Percentiles rank a stretch among this genome's conserved stretches.
phyloP scores from a whole-genome alignment of 106 monocot genomes.

The Amphibolis antarctica region DNA sequence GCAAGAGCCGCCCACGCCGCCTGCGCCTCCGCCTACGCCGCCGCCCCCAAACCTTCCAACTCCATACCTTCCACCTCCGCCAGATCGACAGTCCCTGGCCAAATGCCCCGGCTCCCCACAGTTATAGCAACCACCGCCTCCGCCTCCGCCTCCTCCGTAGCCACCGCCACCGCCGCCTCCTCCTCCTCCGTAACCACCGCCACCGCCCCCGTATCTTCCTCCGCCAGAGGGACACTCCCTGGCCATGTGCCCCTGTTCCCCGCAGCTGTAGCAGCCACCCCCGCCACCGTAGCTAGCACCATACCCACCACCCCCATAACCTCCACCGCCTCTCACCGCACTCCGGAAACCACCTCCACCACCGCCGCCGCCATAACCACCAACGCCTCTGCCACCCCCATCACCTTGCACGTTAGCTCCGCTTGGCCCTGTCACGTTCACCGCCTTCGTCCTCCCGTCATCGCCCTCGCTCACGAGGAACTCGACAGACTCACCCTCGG shows the following conservation, averaged over 20 bases:
- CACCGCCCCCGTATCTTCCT: slow-evolving; percentile 1
- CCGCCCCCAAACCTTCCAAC: not conserved
- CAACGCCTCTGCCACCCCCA: slow-evolving; percentile 6
- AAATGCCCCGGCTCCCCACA: slow-evolving; percentile 20
- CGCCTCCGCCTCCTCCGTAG: slow-evolving; percentile 1
- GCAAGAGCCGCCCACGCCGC: slow-evolving; percentile 14
- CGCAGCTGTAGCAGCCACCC: slow-evolving; percentile 1
- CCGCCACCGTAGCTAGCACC: not conserved
- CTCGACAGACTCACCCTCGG: slow-evolving; percentile 33
- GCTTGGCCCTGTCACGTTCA: slow-evolving; percentile 20
- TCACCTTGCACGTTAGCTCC: slow-evolving; percentile 19
- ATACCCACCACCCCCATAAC: slow-evolving; percentile 2
- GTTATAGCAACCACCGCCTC: slow-evolving; percentile 17
- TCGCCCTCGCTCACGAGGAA: slow-evolving; percentile 18
- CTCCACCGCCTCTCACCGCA: not conserved
- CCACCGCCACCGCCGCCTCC: not conserved
- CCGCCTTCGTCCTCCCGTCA: slow-evolving; percentile 39
- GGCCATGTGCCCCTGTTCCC: not conserved
- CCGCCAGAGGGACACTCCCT: slow-evolving; percentile 1
- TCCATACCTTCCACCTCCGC: slow-evolving; percentile 9
- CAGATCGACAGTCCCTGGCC: not conserved
- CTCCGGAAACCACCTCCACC: slow-evolving; percentile 10
- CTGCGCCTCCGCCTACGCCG: not conserved
- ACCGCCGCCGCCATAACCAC: slow-evolving; percentile 10
- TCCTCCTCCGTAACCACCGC: slow-evolving; percentile 8